Percentiles rank a stretch among this genome's conserved stretches.
Evolutionary conservation across 2,329 filamentous ascomycete genomes (phyloP).

Genomic region (Exophiala oligosperma): DNA sequence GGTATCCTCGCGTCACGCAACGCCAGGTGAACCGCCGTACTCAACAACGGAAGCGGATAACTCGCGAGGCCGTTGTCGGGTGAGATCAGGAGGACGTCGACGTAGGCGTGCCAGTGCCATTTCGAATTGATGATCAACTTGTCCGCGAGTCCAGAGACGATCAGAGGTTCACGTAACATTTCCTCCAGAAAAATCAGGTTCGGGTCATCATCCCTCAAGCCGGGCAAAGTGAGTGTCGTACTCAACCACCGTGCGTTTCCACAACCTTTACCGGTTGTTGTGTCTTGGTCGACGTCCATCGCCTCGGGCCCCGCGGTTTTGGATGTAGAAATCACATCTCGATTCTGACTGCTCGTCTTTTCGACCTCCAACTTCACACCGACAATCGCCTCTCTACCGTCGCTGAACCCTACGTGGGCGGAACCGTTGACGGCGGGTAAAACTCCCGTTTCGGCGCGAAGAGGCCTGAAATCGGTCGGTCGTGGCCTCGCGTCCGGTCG

Average conservation of each 20-base stretch:
- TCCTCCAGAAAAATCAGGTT: conserved; percentile 81
- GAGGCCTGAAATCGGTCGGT: conserved; percentile 82
- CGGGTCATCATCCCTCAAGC: conserved; percentile 85
- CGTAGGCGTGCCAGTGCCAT: conserved; percentile 95
- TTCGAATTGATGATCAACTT: conserved; percentile 82
- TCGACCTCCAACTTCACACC: conserved; percentile 95
- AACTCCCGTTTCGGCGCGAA: conserved; percentile 87
- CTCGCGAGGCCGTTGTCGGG: conserved; percentile 66
- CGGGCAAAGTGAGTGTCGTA: conserved; percentile 87
- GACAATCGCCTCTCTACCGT: conserved; percentile 93
- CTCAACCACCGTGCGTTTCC: conserved; percentile 76
- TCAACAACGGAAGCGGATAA: conserved; percentile 88
- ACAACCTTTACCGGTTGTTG: conserved; percentile 29
- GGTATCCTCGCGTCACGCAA: conserved; percentile 85
- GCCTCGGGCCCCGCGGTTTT: conserved; percentile 16
- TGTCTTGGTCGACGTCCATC: conserved; percentile 28
- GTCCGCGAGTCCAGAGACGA: conserved; percentile 48
- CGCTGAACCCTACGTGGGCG: conserved; percentile 88
- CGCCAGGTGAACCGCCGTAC: conserved; percentile 88
- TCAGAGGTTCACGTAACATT: conserved; percentile 84
- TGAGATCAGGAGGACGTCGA: conserved; percentile 75
- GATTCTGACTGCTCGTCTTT: conserved; percentile 51
- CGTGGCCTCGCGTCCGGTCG: conserved; percentile 77
- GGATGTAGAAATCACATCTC: neutral
- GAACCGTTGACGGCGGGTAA: conserved; percentile 88